Evolutionary conservation across 1,284 basidiomycete genomes (phyloP), one percentile per base, ranked within the genome.

Genomic region (Volvariella surrecta): DNA sequence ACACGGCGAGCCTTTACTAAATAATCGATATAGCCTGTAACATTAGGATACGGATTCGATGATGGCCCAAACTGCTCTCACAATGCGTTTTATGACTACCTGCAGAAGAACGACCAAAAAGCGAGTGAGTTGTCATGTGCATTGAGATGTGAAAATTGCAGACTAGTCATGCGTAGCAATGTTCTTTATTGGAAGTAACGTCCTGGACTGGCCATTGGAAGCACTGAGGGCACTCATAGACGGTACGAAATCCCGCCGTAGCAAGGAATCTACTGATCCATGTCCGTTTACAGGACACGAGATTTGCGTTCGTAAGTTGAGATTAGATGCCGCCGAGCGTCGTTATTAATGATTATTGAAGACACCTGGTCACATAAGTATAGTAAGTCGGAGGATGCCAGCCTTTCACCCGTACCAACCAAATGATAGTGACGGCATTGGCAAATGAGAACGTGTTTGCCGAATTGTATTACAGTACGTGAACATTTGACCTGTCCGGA

Each of bases 181-280:
- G 71, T 90, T 86, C 63, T 90, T 79, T 58, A 76, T 89, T 45
- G 87, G 89, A 30, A 86, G 83, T 42, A 88, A 83, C 37, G 75
- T 87, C 39, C 71, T 81, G 52, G 71, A 86, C 52, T 85, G 80
- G 60, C 75, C 83, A 17, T 72, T 80, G 3, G 76, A 86, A 54
- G 83, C 85, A 42, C 71, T 83, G 42, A 74, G 82, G 42, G 75
- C 68, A 40, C 64, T 85, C 51, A 61, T 71, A 40, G 71, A 78
- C 53, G 79, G 66, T 66, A 38, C 30, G 59, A 51, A 16, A 1
- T 2, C 16, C 8, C 7, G 17, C 18, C 34, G 16, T 44, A n/a
- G 37, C 9, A 35, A 10, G 15, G 16, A 19, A 16, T 28, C n/a
- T 32, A 3, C 4, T 11, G 13, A 17, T 8, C 48, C 37, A 41